Conservation (phyloP, 1,284 basidiomycete genomes). For the Melampsora americana region DNA sequence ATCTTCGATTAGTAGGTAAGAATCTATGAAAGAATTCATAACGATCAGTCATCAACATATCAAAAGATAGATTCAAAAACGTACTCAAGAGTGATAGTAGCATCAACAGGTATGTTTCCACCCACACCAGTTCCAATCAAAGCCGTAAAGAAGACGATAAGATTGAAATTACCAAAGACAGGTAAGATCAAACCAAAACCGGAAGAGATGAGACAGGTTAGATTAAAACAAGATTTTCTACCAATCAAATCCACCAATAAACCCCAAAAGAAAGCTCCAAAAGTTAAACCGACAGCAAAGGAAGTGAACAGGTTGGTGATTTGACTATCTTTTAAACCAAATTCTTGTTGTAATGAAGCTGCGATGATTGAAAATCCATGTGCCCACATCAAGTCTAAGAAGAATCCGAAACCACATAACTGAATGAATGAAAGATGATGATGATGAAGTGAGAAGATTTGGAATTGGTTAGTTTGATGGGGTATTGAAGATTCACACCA, state of each 20-base stretch:
- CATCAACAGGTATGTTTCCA: slow-evolving; percentile 6
- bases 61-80: not conserved
- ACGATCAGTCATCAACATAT: not conserved
- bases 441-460: not conserved
- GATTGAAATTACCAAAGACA: not conserved
- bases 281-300: not conserved
- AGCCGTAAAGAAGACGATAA: not conserved
- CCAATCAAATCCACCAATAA: not conserved
- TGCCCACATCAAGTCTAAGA: slow-evolving; percentile 10
- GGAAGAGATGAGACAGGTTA: not conserved
- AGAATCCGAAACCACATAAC: slow-evolving; percentile 1
- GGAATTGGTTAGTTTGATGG: too few relatives aligned
- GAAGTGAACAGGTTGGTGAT: not conserved
- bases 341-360: slow-evolving; percentile 1
- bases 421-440: not conserved
- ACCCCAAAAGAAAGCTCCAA: not conserved
- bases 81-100: slow-evolving; percentile 10
- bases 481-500: too few relatives aligned
- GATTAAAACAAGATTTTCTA: not conserved
- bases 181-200: not conserved
- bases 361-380: not conserved
- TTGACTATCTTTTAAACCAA: not conserved
- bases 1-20: slow-evolving; percentile 4
- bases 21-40: not conserved
- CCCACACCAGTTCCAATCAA: slow-evolving; percentile 3